These are phyloP conservation scores for Theobroma cacao DNA, from an alignment of 345 rosid species.

Conservation along the genomic window DNA sequence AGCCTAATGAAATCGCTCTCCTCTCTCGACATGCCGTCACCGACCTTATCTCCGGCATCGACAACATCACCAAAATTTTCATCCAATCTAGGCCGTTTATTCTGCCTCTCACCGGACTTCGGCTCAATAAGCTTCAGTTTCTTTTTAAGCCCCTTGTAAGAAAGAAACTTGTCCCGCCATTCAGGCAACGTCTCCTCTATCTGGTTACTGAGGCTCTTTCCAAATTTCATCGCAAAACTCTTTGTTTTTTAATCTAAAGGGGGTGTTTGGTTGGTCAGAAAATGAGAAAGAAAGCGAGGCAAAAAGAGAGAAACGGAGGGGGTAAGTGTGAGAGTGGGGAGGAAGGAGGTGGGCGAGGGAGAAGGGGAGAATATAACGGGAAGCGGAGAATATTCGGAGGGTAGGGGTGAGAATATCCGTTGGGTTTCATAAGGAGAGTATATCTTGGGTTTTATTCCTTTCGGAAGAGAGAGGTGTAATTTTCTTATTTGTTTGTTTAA, in stretches of 20 bases:
- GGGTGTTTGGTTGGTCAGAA: slow-evolving; percentile 14
- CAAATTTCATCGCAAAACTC: slow-evolving; percentile 64
- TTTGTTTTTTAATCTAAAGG: neutral
- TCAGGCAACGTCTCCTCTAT: slow-evolving; percentile 92
- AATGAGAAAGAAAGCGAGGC: neutral
- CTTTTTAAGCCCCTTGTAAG: slow-evolving; percentile 96
- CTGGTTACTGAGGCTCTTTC: slow-evolving; percentile 94
- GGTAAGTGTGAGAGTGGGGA: neutral
- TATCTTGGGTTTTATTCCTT: slow-evolving; percentile 52
- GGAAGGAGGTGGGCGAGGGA: neutral
- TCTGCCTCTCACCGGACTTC: slow-evolving; percentile 41
- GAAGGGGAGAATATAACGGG: slow-evolving; percentile 36
- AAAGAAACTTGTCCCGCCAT: slow-evolving; percentile 93
- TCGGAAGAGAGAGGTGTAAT: neutral
- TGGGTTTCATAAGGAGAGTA: slow-evolving; percentile 16
- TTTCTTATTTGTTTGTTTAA: neutral
- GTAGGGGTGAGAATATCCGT: slow-evolving; percentile 57
- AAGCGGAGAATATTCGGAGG: slow-evolving; percentile 67
- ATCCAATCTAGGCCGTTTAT: slow-evolving; percentile 50
- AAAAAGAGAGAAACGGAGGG: neutral
- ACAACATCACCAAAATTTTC: slow-evolving; percentile 9
- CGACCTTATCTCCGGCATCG: slow-evolving; percentile 20
- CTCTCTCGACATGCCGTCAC: slow-evolving; percentile 52
- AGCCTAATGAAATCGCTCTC: slow-evolving; percentile 64
- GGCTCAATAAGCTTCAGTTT: slow-evolving; percentile 68